Base-by-base conservation (phyloP, 306 rosid species). In the Lathyrus oleraceus region DNA sequence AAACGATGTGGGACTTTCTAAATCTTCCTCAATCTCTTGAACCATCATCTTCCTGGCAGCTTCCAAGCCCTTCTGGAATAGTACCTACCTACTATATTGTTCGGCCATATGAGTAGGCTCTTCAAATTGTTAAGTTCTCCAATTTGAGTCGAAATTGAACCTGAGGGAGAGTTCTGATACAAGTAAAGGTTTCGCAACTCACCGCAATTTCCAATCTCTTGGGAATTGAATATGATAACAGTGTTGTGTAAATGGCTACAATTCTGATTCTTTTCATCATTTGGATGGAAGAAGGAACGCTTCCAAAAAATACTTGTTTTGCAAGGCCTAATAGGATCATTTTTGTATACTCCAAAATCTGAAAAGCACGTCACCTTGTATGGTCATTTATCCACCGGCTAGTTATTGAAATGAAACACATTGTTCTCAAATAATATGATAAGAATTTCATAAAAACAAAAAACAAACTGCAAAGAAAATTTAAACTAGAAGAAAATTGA, bases 201-300 rank as follows among this genome's bases (percentile, higher is more conserved):
- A 44, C 87, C 83, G 83, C 96, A 91, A 71, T 91, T 82, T 38
- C 87, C 96, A 65, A 95, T 91, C 79, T 91, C 97, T 70, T 91
- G 87, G 99, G 97, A 73, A 95, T 82, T 3, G 89, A 70, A 65
- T 95, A 92, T 1, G 88, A 86, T 49, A 95, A 62, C 19, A 83
- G 81, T 67, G 96, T 69, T 40, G 92, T 84, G 81, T 95, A 95
- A 23, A 95, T 70, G 61, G 91, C 91, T 28, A 95, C 77, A 39
- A 87, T 91, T 43, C 85, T 88, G 65, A 95, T 44, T 19, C 75
- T 82, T 68, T 69, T 83, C 59, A 95, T 86, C 85, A 60, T 80
- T 75, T 89, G 86, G 19, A 94, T 94, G 6, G 99, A 83, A 8
- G 97, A 76, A 71, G 99, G 99, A 67, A 94, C 74, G 48, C 67